Percentiles rank a stretch among this genome's conserved stretches.
These are phyloP conservation scores for Euphorbia tirucalli DNA, from an alignment of 345 rosid species.

Conservation along the genomic window DNA sequence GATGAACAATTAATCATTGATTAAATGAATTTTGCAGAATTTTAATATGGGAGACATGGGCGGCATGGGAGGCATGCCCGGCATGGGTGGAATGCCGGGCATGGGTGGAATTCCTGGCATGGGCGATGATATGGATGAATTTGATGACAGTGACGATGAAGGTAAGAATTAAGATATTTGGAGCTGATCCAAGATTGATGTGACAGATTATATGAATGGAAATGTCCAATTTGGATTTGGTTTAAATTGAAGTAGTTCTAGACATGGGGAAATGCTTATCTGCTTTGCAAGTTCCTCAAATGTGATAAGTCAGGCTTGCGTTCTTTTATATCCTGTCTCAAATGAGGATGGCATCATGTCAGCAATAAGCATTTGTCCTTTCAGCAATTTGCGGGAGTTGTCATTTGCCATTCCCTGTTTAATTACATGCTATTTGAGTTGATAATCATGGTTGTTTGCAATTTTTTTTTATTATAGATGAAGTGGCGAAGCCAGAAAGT, in stretches of 20 bases:
- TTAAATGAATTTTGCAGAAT: conserved; percentile 29
- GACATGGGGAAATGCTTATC: background rate
- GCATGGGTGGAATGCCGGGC: conserved; percentile 38
- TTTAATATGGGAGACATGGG: conserved; percentile 42
- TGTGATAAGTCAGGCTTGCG: background rate
- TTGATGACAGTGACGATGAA: conserved; percentile 89
- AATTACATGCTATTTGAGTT: background rate
- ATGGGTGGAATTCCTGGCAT: conserved; percentile 40
- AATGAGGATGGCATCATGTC: background rate
- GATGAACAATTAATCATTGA: background rate
- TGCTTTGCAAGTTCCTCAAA: background rate
- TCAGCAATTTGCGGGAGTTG: background rate
- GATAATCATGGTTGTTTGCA: background rate
- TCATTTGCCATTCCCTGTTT: background rate
- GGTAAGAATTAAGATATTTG: conserved; percentile 38
- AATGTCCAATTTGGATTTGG: background rate
- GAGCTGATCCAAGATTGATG: background rate
- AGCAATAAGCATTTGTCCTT: background rate
- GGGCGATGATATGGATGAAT: conserved; percentile 54
- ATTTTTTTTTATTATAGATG: background rate
- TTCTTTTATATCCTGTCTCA: background rate
- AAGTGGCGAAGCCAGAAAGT: conserved; percentile 18
- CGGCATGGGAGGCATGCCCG: conserved; percentile 31
- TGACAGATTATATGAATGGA: background rate
- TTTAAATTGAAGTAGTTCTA: background rate